Percentiles rank a stretch among this genome's conserved stretches.
These are phyloP conservation scores for Talaromyces sp. DNA, from an alignment of 2,329 filamentous ascomycete species.

Conservation along the genomic window DNA sequence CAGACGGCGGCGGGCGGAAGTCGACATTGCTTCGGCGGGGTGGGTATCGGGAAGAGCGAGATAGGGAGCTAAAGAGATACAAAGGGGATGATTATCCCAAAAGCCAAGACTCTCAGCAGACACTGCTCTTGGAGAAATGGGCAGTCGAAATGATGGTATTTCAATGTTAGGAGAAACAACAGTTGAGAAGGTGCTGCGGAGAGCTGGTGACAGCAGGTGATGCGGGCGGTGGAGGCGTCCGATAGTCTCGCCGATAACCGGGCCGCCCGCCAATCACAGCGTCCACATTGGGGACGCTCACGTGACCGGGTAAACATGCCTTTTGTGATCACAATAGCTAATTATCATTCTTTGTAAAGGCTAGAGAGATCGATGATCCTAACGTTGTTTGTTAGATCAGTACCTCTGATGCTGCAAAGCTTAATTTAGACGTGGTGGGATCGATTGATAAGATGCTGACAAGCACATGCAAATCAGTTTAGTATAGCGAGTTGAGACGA, in stretches of 20 bases:
- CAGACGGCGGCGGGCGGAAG: constrained; percentile 86
- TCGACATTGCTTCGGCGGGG: constrained; percentile 63
- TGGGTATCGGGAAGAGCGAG: constrained; percentile 1
- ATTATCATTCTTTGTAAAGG: not conserved
- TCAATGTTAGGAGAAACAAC: not conserved
- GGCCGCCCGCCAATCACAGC: not conserved
- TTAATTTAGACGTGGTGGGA: not conserved
- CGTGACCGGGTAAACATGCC: not conserved
- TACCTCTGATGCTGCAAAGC: not conserved
- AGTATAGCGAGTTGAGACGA: not conserved
- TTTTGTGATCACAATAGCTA: too few species aligned
- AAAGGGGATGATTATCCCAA: not conserved
- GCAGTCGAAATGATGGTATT: not conserved
- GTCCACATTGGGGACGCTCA: not conserved
- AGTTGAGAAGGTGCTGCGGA: not conserved
- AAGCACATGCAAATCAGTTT: not conserved
- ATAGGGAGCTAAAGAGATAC: not conserved
- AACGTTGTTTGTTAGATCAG: not conserved
- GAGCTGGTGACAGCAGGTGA: not conserved
- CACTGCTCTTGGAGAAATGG: too few species aligned
- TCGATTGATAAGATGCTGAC: not conserved
- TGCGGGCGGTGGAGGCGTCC: not conserved
- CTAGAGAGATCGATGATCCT: not conserved
- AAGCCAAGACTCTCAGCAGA: not conserved
- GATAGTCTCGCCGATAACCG: not conserved